Evolutionary conservation across 1,284 basidiomycete species (phyloP), one percentile per base, ranked within the genome.

Genomic region (Fomes fomentarius): DNA sequence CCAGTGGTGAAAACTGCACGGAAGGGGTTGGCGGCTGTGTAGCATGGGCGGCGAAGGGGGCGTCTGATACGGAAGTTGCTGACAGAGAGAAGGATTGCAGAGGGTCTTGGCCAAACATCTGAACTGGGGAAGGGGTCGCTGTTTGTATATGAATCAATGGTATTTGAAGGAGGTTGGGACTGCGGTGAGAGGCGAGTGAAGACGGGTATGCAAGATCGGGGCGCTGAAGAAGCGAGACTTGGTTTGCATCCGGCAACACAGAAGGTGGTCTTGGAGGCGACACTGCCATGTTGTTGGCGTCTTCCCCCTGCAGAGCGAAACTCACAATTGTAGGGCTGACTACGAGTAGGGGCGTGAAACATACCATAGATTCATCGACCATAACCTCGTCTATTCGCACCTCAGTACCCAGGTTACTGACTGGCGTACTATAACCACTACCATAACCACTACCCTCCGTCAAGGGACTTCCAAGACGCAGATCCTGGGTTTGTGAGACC

Each of bases 401-500:
- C 17, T 46, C 49, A 24, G 45, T 54, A 25, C 46, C 63, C 35
- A 47, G 54, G 10, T 54, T 54, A n/a, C 41, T 58, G 14, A 40
- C 52, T 19, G 60, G 51, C n/a, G 57, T 58, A 33, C 49, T 56
- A 52, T 44, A 40, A 19, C 56, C 46, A 30, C 58, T 58, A 33
- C 49, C 53, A 52, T 44, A 40, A 19, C 56, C 46, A 30, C 58
- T 50, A 39, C 45, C 47, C 47, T 59, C 59, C 2, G 53, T 41
- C 24, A 75, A 63, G n/a, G 84, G 82, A 56, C 81, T 83, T 54
- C 79, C 75, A 35, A 89, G 84, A 19, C 77, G 76, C 54, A 88
- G 73, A 17, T 76, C 82, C 54, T 79, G 75, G 10, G 87, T 78
- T 62, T 83, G 83, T 52, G 76, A 74, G 12, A 88, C 85, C 87